Conservation (phyloP, 306 rosid species). For the Datisca glomerata region DNA sequence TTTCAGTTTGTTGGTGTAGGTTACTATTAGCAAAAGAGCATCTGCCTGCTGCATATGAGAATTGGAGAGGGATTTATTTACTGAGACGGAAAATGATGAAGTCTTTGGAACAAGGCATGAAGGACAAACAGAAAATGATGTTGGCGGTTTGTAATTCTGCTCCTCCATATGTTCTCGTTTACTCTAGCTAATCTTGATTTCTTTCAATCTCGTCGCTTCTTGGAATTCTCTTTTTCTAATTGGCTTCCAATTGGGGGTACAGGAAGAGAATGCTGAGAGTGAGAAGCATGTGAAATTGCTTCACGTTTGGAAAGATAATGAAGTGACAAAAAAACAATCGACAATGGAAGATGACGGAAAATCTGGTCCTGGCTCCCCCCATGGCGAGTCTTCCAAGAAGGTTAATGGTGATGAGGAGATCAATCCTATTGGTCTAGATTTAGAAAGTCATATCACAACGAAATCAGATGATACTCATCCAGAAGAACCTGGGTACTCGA, state of each 20-base stretch:
- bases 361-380: constrained; percentile 23
- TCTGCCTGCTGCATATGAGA: constrained; percentile 54
- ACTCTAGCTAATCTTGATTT: constrained; percentile 8
- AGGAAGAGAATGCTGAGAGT: constrained; percentile 36
- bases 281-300: constrained; percentile 23
- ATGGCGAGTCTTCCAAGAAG: constrained; percentile 4
- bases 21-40: constrained; percentile 54
- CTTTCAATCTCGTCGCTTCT: not conserved
- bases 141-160: constrained; percentile 40
- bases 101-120: constrained; percentile 51
- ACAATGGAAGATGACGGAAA: constrained; percentile 21
- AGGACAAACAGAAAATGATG: constrained; percentile 18
- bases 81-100: constrained; percentile 31
- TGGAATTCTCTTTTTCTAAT: constrained; percentile 15
- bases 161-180: constrained; percentile 11
- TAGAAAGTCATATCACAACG: constrained; percentile 17
- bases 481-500: constrained; percentile 25
- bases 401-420: constrained; percentile 20
- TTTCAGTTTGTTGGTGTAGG: constrained; percentile 42
- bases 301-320: constrained; percentile 31
- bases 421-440: constrained; percentile 19
- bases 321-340: constrained; percentile 12
- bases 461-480: constrained; percentile 18
- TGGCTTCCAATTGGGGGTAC: constrained; percentile 23
- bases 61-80: constrained; percentile 41